Conservation (phyloP, 75 land plant species). For the Isoetes taiwanensis region DNA sequence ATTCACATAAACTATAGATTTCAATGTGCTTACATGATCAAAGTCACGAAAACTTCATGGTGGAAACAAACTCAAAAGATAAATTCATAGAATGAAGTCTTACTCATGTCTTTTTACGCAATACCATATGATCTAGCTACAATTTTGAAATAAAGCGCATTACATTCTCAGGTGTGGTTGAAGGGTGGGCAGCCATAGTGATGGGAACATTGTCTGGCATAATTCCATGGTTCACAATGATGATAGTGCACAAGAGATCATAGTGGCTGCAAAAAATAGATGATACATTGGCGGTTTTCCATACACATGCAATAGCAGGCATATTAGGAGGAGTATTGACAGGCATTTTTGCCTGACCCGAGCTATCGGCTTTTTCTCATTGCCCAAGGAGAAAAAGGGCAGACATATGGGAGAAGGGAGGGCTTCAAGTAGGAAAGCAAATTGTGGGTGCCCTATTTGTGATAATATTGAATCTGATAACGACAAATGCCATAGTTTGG, state of each 20-base stretch:
- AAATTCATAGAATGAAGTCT: no score
- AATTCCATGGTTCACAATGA: conserved; percentile 5
- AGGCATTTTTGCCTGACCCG: conserved; percentile 7
- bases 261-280: conserved; percentile 17
- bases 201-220: neutral
- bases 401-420: conserved; percentile 7
- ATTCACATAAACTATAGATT: neutral
- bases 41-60: conserved; percentile 9
- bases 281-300: conserved; percentile 63
- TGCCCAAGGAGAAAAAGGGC: conserved; percentile 8
- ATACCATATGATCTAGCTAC: neutral
- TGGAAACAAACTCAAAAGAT: no score
- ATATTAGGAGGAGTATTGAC: conserved; percentile 39
- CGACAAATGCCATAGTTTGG: neutral
- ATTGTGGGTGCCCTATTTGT: neutral
- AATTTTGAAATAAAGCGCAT: no score
- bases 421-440: neutral
- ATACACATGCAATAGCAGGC: conserved; percentile 63
- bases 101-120: no score
- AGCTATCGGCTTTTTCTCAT: conserved; percentile 9
- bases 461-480: neutral
- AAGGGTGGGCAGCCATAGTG: neutral
- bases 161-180: neutral
- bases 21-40: no score
- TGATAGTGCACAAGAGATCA: neutral